A percentile compares a stretch with the other conserved stretches of the same genome.
Evolutionary conservation across 805 yeast species (phyloP).

Genomic region (Saturnispora mendoncae): DNA sequence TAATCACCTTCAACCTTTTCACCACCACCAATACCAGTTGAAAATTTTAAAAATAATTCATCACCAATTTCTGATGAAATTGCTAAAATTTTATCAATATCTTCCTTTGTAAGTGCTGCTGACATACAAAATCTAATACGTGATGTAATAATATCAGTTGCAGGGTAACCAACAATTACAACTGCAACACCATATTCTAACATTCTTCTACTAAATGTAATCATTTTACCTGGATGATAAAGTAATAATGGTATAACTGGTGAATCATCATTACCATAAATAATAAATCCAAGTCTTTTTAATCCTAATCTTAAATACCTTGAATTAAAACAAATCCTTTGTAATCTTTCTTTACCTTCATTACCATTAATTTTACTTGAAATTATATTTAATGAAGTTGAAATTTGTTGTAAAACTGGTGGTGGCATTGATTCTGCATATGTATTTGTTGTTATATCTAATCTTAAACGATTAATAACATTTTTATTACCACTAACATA

Average conservation of each 20-base stretch:
- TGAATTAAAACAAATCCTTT: conserved; percentile 92
- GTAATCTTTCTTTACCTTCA: conserved; percentile 84
- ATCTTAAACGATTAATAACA: conserved; percentile 65
- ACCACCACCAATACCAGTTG: conserved; percentile 69
- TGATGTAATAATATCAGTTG: conserved; percentile 84
- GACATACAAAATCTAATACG: conserved; percentile 92
- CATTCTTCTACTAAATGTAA: conserved; percentile 79
- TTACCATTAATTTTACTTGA: conserved; percentile 81
- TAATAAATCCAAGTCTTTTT: conserved; percentile 87
- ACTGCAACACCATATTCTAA: conserved; percentile 78
- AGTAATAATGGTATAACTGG: conserved; percentile 89
- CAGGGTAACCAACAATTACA: conserved; percentile 96
- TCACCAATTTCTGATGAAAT: conserved; percentile 76
- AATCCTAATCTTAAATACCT: conserved; percentile 86
- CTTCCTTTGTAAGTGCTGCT: conserved; percentile 87
- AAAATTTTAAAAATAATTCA: conserved; percentile 59
- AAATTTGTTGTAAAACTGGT: conserved; percentile 82
- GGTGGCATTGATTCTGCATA: conserved; percentile 88
- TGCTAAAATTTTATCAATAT: conserved; percentile 70
- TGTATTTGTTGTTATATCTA: conserved; percentile 60
- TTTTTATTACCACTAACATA: conserved; percentile 72
- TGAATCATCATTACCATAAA: conserved; percentile 90
- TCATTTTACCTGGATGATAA: conserved; percentile 91
- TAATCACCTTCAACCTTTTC: conserved; percentile 45
- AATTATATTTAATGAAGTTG: conserved; percentile 68